Evolutionary conservation across 2,329 filamentous ascomycete genomes (phyloP), one percentile per base, ranked within the genome.

Genomic region (Chaetomium sp.): DNA sequence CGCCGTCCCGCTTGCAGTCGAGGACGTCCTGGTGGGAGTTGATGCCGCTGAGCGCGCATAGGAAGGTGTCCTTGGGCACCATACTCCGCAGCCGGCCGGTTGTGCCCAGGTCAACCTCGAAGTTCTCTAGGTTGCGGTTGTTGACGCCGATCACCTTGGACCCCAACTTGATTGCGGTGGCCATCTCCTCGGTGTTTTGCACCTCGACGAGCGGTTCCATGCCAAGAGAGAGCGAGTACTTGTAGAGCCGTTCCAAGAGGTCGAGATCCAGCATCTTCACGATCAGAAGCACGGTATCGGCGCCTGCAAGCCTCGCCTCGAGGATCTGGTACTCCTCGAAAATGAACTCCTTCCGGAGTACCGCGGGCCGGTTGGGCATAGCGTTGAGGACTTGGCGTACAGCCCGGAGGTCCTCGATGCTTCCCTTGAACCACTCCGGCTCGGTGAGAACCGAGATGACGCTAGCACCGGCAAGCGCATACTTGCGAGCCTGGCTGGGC

Each of bases 151-250:
- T 96, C 45, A 92, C 94, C 77, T 93, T 90, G 25, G 95, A 86
- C 12, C 94, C 95, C 25, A 99, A 83, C 63, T 90, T 86, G 54
- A 97, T 87, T 8, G 96, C 95, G 63, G 88, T 88, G 47, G 89
- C 84, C 92, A 97, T 99, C 78, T 99, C 95, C 57, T 95, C 91
- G 0, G 89, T 87, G 50, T 90, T 99, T 74, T 99, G 96, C 31
- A 99, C 95, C 76, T 99, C 95, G 1, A 99, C 95, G 33, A 99
- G 79, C 38, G 95, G 95, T 78, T 99, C 96, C 95, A 99, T 99
- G 21, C 93, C 94, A 2, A 99, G 83, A 2, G 90, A 93, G 51
- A 88, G 83, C 1, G 93, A 97, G 79, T 98, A 99, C 64, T 88
- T 84, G 81, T 97, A 99, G 12, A 99, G 82, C 53, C 86, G 84